Base-by-base conservation (phyloP, 805 yeast species). In the Tetrapisispora arboricola region DNA sequence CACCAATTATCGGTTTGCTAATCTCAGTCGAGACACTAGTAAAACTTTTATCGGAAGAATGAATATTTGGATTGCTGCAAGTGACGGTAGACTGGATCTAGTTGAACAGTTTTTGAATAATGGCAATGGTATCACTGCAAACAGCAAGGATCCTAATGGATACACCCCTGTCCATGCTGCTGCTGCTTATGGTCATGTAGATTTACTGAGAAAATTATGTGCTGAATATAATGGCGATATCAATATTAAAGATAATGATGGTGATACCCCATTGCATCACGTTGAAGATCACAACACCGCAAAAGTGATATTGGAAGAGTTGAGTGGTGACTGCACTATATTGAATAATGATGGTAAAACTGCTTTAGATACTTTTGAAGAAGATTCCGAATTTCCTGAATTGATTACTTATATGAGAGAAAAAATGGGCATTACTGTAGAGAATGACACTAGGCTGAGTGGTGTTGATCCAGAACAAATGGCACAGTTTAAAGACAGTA, bases 91-190 rank as follows among this genome's bases (percentile, higher is more conserved):
- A 45, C 44, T 72, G 3, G 70, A 65, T 2, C 53, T 69, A 7
- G 95, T 92, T 6, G 73, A 78, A 46, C 48, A 68, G 12, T 65
- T 68, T 40, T 63, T 92, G 7, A 66, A 61, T 10, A 41, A 48
- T 25, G 53, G 64, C 10, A 41, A 48, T 25, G 53, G 64, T 6
- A 68, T 66, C 47, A 70, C 78, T 3, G 75, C 96, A 3, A 81
- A 85, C 54, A 72, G 81, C 6, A 76, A 80, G 47, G 99, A 92
- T 60, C 83, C 84, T 1, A 85, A 88, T 53, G 99, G 99, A 1
- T 92, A 94, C 62, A 90, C 97, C 0, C 94, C 98, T 6, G 72
- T 92, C 11, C 99, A 92, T 60, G 99, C 99, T 0, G 97, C 98
- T 1, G 94, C 94, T 2, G 82, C 96, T 1, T 92, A 92, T 60